Percentiles rank a stretch among this genome's conserved stretches.
These are phyloP conservation scores for Mycena vitilis DNA, from an alignment of 768 basidiomycete genomes.

Conservation along the genomic window DNA sequence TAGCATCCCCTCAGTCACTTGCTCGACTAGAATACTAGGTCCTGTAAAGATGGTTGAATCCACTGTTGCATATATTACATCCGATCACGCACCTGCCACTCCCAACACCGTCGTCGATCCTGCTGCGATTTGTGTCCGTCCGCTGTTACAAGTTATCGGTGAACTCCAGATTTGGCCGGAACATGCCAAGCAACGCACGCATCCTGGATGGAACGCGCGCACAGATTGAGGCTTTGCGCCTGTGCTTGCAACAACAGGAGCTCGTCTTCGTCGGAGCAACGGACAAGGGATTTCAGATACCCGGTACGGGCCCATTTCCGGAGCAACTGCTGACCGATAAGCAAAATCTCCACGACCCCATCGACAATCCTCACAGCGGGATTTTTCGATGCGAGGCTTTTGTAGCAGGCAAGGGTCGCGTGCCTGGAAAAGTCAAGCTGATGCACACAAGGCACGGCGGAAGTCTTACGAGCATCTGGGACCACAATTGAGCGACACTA, in stretches of 20 bases:
- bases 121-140: constrained; percentile 85
- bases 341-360: no score
- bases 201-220: constrained; percentile 81
- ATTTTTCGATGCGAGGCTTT: constrained; percentile 45
- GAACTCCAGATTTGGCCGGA: not conserved
- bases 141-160: constrained; percentile 43
- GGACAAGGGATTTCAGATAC: constrained; percentile 43
- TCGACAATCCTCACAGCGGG: no score
- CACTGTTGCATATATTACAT: not conserved
- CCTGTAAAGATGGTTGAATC: constrained; percentile 14
- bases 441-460: not conserved
- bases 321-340: constrained; percentile 47
- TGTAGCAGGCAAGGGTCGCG: constrained; percentile 68
- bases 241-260: constrained; percentile 46
- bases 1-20: constrained; percentile 4
- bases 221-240: constrained; percentile 77
- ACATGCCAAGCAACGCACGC: constrained; percentile 60
- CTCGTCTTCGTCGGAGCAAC: constrained; percentile 63
- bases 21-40: constrained; percentile 17
- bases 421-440: constrained; percentile 48
- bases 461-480: no score
- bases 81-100: constrained; percentile 66
- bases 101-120: constrained; percentile 88
- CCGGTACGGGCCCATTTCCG: constrained; percentile 57
- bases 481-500: no score